These are phyloP conservation scores for Onygenales sp. DNA, from an alignment of 2,329 filamentous ascomycete species.

Conservation along the genomic window DNA sequence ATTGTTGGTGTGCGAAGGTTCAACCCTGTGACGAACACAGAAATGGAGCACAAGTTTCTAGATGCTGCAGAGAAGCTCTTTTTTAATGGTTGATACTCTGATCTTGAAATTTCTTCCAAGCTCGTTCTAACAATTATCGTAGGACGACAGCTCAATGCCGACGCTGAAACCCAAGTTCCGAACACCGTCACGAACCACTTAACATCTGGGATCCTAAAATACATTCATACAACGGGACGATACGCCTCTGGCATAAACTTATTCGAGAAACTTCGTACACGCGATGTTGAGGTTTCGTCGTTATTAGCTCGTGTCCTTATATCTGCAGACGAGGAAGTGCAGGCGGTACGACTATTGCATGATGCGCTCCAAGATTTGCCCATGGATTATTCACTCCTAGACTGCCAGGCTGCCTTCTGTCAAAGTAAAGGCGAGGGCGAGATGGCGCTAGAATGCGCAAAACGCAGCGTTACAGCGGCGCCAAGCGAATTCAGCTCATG, in stretches of 20 bases:
- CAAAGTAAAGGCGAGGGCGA: constrained; percentile 78
- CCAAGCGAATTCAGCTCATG: constrained; percentile 96
- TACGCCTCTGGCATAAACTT: constrained; percentile 94
- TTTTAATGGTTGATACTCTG: constrained; percentile 60
- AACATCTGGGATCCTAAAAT: constrained; percentile 84
- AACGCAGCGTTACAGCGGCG: constrained; percentile 86
- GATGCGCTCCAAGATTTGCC: constrained; percentile 82
- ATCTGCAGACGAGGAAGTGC: constrained; percentile 94
- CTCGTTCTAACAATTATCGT: constrained; percentile 15
- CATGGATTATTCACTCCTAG: constrained; percentile 96
- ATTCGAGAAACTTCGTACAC: constrained; percentile 86
- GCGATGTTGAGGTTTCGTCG: constrained; percentile 90
- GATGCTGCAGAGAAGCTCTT: constrained; percentile 91
- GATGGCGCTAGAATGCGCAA: constrained; percentile 85
- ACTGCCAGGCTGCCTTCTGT: constrained; percentile 87
- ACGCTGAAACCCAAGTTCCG: constrained; percentile 93
- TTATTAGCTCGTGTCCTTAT: constrained; percentile 84
- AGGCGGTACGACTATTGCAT: constrained; percentile 78
- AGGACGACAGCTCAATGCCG: constrained; percentile 94
- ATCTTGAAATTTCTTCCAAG: background rate
- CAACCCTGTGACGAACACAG: constrained; percentile 96
- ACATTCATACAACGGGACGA: constrained; percentile 89
- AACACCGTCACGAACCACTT: constrained; percentile 95
- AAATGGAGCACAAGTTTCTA: constrained; percentile 91
- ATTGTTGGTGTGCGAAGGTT: constrained; percentile 96